Percentiles rank a stretch among this genome's conserved stretches.
phyloP scores from a whole-genome alignment of 2,329 filamentous ascomycete genomes.

The Paracamarosporium sp. region DNA sequence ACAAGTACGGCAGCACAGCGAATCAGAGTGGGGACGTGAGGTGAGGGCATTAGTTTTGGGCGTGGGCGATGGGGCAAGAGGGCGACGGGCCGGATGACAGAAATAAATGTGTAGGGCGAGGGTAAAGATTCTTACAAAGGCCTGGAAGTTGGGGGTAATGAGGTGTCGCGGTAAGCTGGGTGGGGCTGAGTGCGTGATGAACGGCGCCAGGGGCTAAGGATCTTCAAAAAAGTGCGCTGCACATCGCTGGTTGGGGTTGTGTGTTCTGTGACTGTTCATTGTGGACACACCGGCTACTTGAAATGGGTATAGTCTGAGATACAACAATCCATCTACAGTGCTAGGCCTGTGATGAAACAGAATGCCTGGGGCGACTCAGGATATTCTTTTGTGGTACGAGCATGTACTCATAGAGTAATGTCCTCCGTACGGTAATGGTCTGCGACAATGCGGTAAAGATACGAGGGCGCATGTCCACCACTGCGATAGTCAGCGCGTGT shows the following conservation, averaged over 20 bases:
- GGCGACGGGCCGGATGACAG: conserved; percentile 1
- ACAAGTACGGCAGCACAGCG: not conserved
- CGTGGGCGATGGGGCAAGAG: not conserved
- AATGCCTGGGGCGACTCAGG: too few species aligned
- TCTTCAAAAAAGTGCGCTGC: too few species aligned
- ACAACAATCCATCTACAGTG: too few species aligned
- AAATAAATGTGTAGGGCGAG: not conserved
- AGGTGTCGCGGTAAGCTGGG: not conserved
- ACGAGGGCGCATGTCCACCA: conserved; percentile 72
- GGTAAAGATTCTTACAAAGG: not conserved
- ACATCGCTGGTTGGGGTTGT: too few species aligned
- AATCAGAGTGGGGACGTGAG: conserved; percentile 3
- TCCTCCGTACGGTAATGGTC: conserved; percentile 80
- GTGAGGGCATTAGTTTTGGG: conserved; percentile 5
- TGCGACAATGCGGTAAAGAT: conserved; percentile 74
- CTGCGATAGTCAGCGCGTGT: conserved; percentile 45
- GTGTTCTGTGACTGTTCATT: too few species aligned
- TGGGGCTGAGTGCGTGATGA: too few species aligned
- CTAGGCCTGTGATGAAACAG: not conserved
- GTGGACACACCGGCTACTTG: too few species aligned
- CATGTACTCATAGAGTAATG: conserved; percentile 57
- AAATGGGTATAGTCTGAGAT: too few species aligned
- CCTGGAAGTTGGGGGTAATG: not conserved
- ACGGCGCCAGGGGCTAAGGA: too few species aligned
- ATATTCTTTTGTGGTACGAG: too few species aligned